A percentile compares a stretch with the other conserved stretches of the same genome.
phyloP scores from a whole-genome alignment of 176 grass and related monocot genomes.

The Ensete glaucum region DNA sequence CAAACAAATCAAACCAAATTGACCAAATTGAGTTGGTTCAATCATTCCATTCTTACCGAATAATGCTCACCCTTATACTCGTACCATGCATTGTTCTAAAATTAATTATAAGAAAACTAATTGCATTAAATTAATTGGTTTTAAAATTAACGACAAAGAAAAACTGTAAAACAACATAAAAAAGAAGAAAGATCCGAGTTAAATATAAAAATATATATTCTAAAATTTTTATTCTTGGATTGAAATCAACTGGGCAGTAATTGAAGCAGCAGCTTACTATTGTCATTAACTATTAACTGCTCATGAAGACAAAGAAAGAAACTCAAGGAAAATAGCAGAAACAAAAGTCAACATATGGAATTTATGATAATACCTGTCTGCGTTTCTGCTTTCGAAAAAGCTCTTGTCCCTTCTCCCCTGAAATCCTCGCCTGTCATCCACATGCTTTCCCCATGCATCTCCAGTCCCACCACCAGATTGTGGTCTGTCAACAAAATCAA shows the following conservation, averaged over 20 bases:
- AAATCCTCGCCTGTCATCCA: slow-evolving; percentile 85
- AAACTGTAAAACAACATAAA: background rate
- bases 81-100: no score
- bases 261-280: background rate
- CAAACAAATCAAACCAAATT: no score
- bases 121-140: no score
- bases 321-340: background rate
- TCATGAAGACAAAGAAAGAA: background rate
- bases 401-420: slow-evolving; percentile 57
- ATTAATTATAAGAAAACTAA: no score
- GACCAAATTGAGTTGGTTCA: no score
- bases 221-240: background rate
- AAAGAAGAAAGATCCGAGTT: background rate
- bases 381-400: slow-evolving; percentile 41
- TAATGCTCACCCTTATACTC: no score
- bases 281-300: background rate
- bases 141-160: no score
- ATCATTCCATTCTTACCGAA: no score
- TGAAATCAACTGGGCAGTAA: background rate
- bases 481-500: slow-evolving; percentile 43
- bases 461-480: slow-evolving; percentile 47
- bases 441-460: slow-evolving; percentile 34
- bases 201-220: background rate
- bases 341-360: background rate
- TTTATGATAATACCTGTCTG: slow-evolving; percentile 39